Base-by-base conservation (phyloP, 805 yeast species). In the Isabelozyma heimii region DNA sequence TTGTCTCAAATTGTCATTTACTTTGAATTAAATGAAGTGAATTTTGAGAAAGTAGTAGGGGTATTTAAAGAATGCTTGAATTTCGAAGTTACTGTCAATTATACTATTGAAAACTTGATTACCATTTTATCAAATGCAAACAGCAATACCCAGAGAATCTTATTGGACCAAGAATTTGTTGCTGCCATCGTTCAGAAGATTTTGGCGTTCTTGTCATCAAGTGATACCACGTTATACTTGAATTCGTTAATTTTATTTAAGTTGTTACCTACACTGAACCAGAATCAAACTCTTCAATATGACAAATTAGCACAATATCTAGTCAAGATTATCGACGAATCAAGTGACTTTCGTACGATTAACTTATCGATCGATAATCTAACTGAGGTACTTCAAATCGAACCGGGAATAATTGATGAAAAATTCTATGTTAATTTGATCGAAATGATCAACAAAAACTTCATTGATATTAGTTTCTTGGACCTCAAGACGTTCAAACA, bases 11-110 rank as follows among this genome's bases (percentile, higher is more conserved):
- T 62, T 5, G 20, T 61, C 7, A 42, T 51, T 6, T 43, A 50
- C 15, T 45, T 46, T 26, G 37, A 53, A 5, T 37, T 56, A 12
- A 45, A 47, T 7, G 52, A 46, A 1, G 37, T 44, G 1, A 51
- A 48, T 30, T 45, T 54, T 4, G 50, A 51, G 2, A 42, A 43
- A 5, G 40, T 53, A 9, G 42, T 54, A 1, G 49, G 50, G 5
- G 50, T 61, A 1, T 61, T 66, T 39, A 54, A 54, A 30, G 59
- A 60, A 24, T 55, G 64, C 24, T 58, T 69, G 40, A 48, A 48
- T 37, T 57, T 54, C 38, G 73, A 69, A 44, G 60, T 57, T 7
- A 60, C 70, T 0, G 61, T 57, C 16, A 61, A 60, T 40, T 50
- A 52, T 14, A 59, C 67, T 6, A 51, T 69, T 15, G 70, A 66